Evolutionary conservation across 345 rosid species (phyloP).

Genomic region (Hypericum androsaemum): DNA sequence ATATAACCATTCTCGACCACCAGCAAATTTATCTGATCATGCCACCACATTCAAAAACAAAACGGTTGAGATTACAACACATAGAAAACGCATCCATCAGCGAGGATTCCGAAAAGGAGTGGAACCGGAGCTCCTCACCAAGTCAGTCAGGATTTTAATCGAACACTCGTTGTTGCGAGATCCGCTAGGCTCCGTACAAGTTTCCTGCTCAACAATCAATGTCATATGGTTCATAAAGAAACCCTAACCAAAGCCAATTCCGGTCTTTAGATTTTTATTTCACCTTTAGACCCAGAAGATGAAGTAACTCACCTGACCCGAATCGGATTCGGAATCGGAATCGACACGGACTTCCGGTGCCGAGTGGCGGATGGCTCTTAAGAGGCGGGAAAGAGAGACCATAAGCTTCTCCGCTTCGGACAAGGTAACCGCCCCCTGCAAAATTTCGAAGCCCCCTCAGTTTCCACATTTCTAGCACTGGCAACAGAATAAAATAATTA

Average conservation of each 20-base stretch:
- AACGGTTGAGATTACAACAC: not conserved
- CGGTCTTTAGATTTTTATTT: conserved; percentile 21
- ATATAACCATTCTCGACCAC: conserved; percentile 33
- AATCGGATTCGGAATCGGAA: not conserved
- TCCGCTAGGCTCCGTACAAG: conserved; percentile 1
- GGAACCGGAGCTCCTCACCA: conserved; percentile 30
- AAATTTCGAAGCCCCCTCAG: not conserved
- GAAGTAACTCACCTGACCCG: not conserved
- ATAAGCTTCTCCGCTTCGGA: conserved; percentile 40
- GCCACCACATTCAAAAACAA: conserved; percentile 3
- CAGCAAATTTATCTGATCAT: conserved; percentile 38
- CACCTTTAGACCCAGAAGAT: conserved; percentile 32
- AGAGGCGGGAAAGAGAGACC: conserved; percentile 36
- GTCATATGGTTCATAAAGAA: not conserved
- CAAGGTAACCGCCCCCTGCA: conserved; percentile 25
- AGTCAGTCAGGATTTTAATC: conserved; percentile 27
- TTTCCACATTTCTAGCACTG: not conserved
- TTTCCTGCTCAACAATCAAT: conserved; percentile 18
- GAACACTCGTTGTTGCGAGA: conserved; percentile 18
- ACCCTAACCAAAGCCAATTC: conserved; percentile 19
- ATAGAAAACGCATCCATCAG: not conserved
- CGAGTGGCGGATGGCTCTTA: conserved; percentile 19
- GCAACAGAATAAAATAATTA: not conserved
- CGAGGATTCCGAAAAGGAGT: not conserved
- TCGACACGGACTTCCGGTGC: not conserved